Percentiles rank a stretch among this genome's conserved stretches.
Conservation (phyloP, 2,329 filamentous ascomycete species). For the Capronia coronata region DNA sequence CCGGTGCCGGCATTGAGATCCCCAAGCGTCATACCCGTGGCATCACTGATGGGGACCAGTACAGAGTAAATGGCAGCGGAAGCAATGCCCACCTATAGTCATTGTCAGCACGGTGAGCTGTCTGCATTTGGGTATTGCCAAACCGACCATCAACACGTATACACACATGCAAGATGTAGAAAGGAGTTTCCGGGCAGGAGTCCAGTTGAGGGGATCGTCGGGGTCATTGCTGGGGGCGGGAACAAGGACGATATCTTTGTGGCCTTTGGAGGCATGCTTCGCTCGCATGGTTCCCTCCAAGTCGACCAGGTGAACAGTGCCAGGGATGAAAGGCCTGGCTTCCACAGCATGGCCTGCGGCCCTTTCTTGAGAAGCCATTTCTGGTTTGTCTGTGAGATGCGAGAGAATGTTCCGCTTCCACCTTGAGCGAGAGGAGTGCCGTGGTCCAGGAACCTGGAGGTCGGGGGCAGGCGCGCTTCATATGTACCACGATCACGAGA, state of each 20-base stretch:
- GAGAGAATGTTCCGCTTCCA: neutral
- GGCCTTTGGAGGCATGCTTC: constrained; percentile 19
- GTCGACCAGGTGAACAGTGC: constrained; percentile 37
- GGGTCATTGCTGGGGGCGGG: constrained; percentile 35
- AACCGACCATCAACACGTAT: constrained; percentile 20
- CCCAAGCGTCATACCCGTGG: constrained; percentile 38
- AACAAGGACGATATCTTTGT: constrained; percentile 32
- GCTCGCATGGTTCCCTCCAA: constrained; percentile 25
- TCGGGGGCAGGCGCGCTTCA: neutral
- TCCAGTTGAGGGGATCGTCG: constrained; percentile 39
- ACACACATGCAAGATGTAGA: constrained; percentile 33
- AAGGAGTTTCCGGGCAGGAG: constrained; percentile 31
- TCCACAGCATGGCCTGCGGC: neutral
- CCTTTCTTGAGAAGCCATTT: neutral
- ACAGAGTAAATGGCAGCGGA: constrained; percentile 33
- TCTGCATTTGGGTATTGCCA: constrained; percentile 32
- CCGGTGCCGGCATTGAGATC: constrained; percentile 45
- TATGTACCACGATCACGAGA: neutral
- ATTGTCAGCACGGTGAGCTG: constrained; percentile 23
- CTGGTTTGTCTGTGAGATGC: neutral
- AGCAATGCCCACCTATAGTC: constrained; percentile 28
- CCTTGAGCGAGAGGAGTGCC: neutral
- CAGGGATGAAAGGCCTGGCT: constrained; percentile 25
- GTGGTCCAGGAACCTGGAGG: neutral
- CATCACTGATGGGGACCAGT: constrained; percentile 36